phyloP scores from a whole-genome alignment of 2,329 filamentous ascomycete genomes.

The Fusarium sp. region DNA sequence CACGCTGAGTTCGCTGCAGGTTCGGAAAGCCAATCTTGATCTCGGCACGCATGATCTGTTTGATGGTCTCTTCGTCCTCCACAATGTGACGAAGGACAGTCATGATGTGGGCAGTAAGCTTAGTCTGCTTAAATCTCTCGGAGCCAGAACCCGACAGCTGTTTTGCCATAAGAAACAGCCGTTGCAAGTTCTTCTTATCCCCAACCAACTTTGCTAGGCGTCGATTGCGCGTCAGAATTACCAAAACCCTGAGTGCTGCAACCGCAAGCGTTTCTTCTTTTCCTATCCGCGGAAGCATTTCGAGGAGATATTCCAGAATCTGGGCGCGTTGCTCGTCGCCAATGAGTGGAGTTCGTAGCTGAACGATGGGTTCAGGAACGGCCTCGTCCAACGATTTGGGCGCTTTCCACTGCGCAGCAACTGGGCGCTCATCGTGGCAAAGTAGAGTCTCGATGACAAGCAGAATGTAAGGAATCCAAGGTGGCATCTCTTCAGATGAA shows the following conservation, averaged over 20 bases:
- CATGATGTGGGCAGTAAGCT: constrained; percentile 77
- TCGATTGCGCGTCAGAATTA: constrained; percentile 87
- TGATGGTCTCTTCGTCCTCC: constrained; percentile 92
- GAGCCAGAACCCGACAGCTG: constrained; percentile 87
- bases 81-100: constrained; percentile 92
- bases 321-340: constrained; percentile 75
- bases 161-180: constrained; percentile 95
- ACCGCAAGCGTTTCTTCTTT: constrained; percentile 90
- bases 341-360: constrained; percentile 70
- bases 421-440: constrained; percentile 88
- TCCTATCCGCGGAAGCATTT: constrained; percentile 86
- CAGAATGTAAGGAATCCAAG: constrained; percentile 93
- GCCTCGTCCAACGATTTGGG: constrained; percentile 66
- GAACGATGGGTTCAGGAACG: constrained; percentile 70
- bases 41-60: constrained; percentile 92
- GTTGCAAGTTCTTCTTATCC: constrained; percentile 89
- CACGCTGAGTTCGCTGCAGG: constrained; percentile 64
- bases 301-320: constrained; percentile 83
- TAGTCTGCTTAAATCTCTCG: constrained; percentile 74
- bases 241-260: constrained; percentile 85
- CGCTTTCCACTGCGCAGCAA: constrained; percentile 78
- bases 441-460: constrained; percentile 91
- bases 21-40: constrained; percentile 84
- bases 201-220: constrained; percentile 82
- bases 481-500: constrained; percentile 82